Evolutionary conservation across 2,329 filamentous ascomycete genomes (phyloP).

Genomic region (Sporothrix schenckii): DNA sequence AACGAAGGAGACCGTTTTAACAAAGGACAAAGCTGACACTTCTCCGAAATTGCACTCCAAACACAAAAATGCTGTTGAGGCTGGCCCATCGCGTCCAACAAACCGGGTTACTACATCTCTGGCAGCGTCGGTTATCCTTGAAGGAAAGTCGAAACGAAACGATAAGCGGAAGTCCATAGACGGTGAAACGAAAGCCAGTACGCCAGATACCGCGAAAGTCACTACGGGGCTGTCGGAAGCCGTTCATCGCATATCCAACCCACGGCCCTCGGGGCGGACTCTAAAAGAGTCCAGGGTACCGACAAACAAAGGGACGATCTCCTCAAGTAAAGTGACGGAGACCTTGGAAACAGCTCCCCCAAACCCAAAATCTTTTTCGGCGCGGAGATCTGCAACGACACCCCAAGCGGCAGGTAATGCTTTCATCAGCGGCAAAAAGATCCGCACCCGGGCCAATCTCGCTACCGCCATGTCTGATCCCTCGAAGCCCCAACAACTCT

Average conservation of each 20-base stretch:
- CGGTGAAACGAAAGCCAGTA: not conserved
- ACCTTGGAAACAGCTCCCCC: not conserved
- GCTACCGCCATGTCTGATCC: conserved; percentile 48
- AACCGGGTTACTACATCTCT: not conserved
- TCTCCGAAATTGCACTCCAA: not conserved
- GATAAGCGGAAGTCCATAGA: conserved; percentile 13
- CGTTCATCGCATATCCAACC: not conserved
- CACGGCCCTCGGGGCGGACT: not conserved
- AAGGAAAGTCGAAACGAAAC: not conserved
- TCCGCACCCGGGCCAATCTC: conserved; percentile 45
- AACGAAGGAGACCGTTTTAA: conserved; percentile 5
- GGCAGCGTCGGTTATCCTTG: not conserved
- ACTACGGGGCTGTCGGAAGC: not conserved
- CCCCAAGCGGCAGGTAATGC: conserved; percentile 47
- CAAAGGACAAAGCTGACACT: not conserved
- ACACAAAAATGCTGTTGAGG: not conserved
- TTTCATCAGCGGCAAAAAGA: conserved; percentile 50
- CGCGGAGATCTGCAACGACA: conserved; percentile 27
- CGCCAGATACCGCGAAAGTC: not conserved
- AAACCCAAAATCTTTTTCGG: not conserved
- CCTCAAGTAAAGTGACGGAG: not conserved
- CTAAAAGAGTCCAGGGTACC: not conserved
- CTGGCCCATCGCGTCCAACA: not conserved
- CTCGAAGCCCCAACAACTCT: conserved; percentile 47
- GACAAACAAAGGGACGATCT: not conserved